Conservation (phyloP, 179 eudicot genomes). For the Spinacia oleracea region DNA sequence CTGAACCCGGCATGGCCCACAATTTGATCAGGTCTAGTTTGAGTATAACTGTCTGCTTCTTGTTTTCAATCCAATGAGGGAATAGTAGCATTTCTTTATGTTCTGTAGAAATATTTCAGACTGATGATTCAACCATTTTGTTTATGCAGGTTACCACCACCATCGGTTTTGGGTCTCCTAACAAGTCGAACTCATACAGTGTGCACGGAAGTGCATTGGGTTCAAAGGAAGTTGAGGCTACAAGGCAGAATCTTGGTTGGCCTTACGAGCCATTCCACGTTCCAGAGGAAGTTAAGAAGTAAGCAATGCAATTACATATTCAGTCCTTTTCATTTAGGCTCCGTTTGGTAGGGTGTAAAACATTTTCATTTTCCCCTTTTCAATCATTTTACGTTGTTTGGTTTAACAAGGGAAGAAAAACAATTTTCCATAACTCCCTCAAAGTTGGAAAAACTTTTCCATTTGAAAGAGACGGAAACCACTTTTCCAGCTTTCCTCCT, state of each 20-base stretch:
- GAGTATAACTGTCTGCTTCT: not conserved
- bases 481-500: no score
- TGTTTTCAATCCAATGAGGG: not conserved
- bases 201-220: conserved; percentile 96
- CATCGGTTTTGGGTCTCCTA: conserved; percentile 95
- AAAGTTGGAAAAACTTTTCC: no score
- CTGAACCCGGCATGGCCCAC: no score
- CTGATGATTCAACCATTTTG: not conserved
- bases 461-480: no score
- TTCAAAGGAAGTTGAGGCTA: conserved; percentile 95
- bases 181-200: conserved; percentile 99
- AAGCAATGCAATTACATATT: conserved; percentile 12
- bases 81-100: not conserved
- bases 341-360: no score
- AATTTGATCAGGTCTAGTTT: no score
- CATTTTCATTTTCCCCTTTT: no score
- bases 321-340: not conserved
- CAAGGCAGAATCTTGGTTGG: conserved; percentile 96
- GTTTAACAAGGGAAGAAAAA: no score
- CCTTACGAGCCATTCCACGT: conserved; percentile 72
- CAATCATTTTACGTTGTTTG: no score
- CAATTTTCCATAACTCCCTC: no score
- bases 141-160: conserved; percentile 52
- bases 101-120: not conserved
- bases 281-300: conserved; percentile 96